A percentile compares a stretch with the other conserved stretches of the same genome.
Conservation (phyloP, 2,329 filamentous ascomycete genomes). For the Fusarium setosum region DNA sequence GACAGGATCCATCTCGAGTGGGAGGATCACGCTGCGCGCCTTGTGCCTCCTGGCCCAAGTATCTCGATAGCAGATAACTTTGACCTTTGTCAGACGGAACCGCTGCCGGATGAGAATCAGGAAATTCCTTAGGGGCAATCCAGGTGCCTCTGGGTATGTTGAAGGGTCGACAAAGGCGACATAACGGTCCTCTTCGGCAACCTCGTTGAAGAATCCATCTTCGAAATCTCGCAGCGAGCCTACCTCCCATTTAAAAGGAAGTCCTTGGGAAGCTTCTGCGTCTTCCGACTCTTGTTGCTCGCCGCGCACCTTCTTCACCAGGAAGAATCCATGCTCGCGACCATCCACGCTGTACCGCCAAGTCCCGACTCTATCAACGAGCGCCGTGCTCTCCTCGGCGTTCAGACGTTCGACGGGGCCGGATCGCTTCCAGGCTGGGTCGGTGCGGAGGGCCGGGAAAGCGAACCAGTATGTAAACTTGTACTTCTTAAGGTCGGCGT, state of each 20-base stretch:
- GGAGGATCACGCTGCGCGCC: conserved; percentile 83
- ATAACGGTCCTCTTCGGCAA: conserved; percentile 79
- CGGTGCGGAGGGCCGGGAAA: conserved; percentile 92
- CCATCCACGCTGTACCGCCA: conserved; percentile 87
- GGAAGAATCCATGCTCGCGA: conserved; percentile 92
- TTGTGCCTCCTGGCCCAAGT: conserved; percentile 81
- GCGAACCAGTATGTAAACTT: conserved; percentile 98
- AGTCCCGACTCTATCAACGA: conserved; percentile 86
- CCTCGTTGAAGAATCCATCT: conserved; percentile 83
- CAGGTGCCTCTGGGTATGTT: conserved; percentile 86
- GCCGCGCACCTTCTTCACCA: conserved; percentile 79
- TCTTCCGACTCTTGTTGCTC: conserved; percentile 58
- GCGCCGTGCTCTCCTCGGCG: conserved; percentile 76
- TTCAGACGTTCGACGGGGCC: conserved; percentile 67
- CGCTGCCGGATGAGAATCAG: conserved; percentile 85
- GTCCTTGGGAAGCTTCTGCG: conserved; percentile 57
- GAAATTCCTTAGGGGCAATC: conserved; percentile 93
- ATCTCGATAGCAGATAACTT: conserved; percentile 92
- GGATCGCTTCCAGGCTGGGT: conserved; percentile 80
- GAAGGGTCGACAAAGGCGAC: conserved; percentile 93
- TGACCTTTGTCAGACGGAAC: conserved; percentile 80
- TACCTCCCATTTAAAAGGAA: conserved; percentile 82
- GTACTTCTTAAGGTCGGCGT: conserved; percentile 97
- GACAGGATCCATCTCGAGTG: conserved; percentile 66
- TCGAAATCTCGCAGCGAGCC: conserved; percentile 83